Conservation (phyloP, 768 basidiomycete species). For the Lenzites betulinus region DNA sequence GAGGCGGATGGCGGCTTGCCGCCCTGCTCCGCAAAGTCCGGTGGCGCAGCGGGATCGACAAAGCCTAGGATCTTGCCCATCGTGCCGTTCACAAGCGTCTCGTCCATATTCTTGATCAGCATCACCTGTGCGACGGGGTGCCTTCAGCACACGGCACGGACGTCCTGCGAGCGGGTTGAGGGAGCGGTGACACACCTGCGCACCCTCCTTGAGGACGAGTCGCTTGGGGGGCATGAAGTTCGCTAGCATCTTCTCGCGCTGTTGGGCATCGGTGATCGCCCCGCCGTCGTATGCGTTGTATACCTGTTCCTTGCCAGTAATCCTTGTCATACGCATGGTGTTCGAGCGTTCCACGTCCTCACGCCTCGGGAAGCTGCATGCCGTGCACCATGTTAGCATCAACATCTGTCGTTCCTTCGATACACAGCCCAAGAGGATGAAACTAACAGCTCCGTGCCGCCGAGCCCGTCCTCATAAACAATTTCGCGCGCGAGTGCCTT, state of each 20-base stretch:
- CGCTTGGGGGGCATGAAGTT: slow-evolving; percentile 87
- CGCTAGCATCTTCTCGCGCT: slow-evolving; percentile 74
- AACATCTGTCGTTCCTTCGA: neutral
- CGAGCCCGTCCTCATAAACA: slow-evolving; percentile 76
- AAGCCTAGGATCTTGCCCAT: slow-evolving; percentile 87
- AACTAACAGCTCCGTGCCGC: slow-evolving; percentile 85
- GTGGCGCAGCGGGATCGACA: slow-evolving; percentile 47
- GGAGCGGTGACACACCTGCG: slow-evolving; percentile 40
- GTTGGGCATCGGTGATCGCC: slow-evolving; percentile 47
- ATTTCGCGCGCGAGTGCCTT: slow-evolving; percentile 68
- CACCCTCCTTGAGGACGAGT: slow-evolving; percentile 73
- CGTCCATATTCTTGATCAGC: slow-evolving; percentile 58
- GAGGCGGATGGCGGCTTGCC: slow-evolving; percentile 32
- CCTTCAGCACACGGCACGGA: too few species aligned
- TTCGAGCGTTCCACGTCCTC: slow-evolving; percentile 93
- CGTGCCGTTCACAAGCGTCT: slow-evolving; percentile 90
- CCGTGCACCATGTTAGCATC: neutral
- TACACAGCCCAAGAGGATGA: neutral
- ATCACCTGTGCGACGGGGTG: slow-evolving; percentile 70
- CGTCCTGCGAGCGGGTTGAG: neutral
- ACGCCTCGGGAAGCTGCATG: slow-evolving; percentile 79
- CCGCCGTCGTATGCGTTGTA: slow-evolving; percentile 72
- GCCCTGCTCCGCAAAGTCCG: slow-evolving; percentile 9
- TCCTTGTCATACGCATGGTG: slow-evolving; percentile 57
- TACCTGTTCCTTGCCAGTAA: slow-evolving; percentile 53